Base-by-base conservation (phyloP, 2,329 filamentous ascomycete genomes). In the Cladosporium sp. region DNA sequence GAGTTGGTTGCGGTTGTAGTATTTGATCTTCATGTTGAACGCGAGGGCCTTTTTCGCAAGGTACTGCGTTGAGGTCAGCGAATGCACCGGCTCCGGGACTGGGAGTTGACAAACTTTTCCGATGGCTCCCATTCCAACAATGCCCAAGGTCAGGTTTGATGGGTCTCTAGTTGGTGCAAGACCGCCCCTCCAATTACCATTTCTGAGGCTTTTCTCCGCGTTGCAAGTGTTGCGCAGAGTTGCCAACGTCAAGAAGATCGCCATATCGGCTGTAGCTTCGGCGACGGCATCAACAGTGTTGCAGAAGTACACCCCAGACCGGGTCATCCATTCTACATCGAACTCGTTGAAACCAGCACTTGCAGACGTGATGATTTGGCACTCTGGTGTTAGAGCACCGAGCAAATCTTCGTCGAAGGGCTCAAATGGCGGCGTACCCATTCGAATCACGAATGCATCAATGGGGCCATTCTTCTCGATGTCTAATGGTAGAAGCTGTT, bases 21-120 rank as follows among this genome's bases (percentile, higher is more conserved):
- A 87, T 53, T 76, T 70, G 35, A 89, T 77, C 43, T 75, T 68
- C 85, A 89, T 88, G 43, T 79, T 81, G 59, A 87, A 85, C 0
- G 78, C 80, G 0, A 71, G 58, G 0, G 77, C 79, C 59, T 83
- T 84, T 40, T 76, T 65, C 0, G 81, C 85, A 13, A 89, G 75
- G 33, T 55, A 59, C 54, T 54, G 14, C 44, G 11, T 22, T 11
- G 13, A 19, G 16, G 31, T 53, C 19, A 43, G 18, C 18, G 9
- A 54, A 34, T n/a, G 22, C 22, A 28, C 22, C 22, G 22, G 5
- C 22, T 28, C 22, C 22, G 11, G 33, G 35, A 14, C 3, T n/a
- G 2, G 19, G 18, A 11, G 6, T n/a, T 18, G n/a, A 38, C 49
- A 19, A 16, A 55, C 54, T 44, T 63, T 61, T 1, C 72, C 72